phyloP scores from a whole-genome alignment of 1,139 yeast species.

The Candida tropicalis region DNA sequence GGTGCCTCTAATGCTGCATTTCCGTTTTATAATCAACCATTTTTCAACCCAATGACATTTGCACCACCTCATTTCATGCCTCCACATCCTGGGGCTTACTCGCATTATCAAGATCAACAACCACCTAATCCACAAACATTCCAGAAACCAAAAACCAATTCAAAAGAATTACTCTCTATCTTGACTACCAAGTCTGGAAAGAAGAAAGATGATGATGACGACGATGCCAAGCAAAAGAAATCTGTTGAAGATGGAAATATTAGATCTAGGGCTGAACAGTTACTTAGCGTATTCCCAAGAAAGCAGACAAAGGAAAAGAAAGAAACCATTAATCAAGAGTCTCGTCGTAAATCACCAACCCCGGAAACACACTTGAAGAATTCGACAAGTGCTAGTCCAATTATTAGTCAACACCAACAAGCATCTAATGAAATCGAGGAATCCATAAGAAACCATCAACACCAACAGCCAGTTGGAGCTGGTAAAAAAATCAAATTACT shows the following conservation, averaged over 20 bases:
- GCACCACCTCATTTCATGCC: slow-evolving; percentile 12
- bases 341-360: neutral
- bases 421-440: slow-evolving; percentile 31
- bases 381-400: neutral
- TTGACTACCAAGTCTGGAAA: slow-evolving; percentile 37
- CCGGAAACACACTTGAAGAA: neutral
- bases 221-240: slow-evolving; percentile 11
- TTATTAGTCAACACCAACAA: slow-evolving; percentile 7
- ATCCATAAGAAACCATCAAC: slow-evolving; percentile 18
- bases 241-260: slow-evolving; percentile 28
- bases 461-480: slow-evolving; percentile 18
- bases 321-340: slow-evolving; percentile 2
- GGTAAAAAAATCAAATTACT: slow-evolving; percentile 36
- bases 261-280: slow-evolving; percentile 40
- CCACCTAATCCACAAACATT: slow-evolving; percentile 47
- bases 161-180: slow-evolving; percentile 56
- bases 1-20: slow-evolving; percentile 16
- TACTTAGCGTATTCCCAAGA: slow-evolving; percentile 39
- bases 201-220: slow-evolving; percentile 17
- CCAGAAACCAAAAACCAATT: slow-evolving; percentile 46
- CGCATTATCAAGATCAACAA: slow-evolving; percentile 10
- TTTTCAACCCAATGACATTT: slow-evolving; percentile 10
- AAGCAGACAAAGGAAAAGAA: slow-evolving; percentile 11
- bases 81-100: slow-evolving; percentile 10
- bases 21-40: slow-evolving; percentile 14